A percentile compares a stretch with the other conserved stretches of the same genome.
phyloP scores from a whole-genome alignment of 257 asterid genomes.

The Solanum ossicruentum region DNA sequence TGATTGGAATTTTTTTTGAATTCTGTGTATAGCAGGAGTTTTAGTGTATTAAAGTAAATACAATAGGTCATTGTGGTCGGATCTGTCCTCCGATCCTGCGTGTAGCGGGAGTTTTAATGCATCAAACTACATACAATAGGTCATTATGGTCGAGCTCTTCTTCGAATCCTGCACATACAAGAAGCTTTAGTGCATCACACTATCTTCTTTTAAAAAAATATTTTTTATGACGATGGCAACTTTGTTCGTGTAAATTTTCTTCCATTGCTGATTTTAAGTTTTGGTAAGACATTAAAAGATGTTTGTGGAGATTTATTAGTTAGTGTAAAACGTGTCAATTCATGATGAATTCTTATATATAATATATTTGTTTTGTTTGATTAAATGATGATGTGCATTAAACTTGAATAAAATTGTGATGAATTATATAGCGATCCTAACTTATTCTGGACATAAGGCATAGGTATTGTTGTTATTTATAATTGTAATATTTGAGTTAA shows the following conservation, averaged over 20 bases:
- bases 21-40: no score
- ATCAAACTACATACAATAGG: no score
- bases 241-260: neutral
- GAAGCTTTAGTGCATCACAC: no score
- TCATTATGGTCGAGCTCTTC: no score
- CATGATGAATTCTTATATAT: neutral
- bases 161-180: no score
- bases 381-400: neutral
- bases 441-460: neutral
- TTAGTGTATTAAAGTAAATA: no score
- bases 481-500: neutral
- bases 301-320: neutral
- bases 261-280: neutral
- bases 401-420: neutral
- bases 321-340: neutral
- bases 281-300: neutral
- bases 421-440: fast-evolving
- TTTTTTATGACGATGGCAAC: neutral
- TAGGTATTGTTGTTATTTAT: neutral
- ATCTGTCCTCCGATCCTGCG: no score
- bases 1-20: no score
- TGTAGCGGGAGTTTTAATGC: no score
- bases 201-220: neutral
- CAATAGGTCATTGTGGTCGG: no score
- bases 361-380: neutral